phyloP scores from a whole-genome alignment of 352 stramenopile genomes.

The Nothophytophthora sp. region DNA sequence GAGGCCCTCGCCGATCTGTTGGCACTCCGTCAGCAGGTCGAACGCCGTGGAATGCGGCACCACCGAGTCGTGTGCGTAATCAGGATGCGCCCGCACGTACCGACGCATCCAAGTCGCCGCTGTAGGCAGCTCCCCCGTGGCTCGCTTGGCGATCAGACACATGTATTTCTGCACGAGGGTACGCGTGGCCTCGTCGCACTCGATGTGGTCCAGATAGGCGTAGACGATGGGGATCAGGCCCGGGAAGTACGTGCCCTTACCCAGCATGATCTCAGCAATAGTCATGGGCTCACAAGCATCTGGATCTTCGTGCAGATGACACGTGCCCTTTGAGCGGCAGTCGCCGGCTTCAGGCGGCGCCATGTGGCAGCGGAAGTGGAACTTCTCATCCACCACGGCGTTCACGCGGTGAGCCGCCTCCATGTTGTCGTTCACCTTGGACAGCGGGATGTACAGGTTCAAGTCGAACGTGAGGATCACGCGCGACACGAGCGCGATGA shows the following conservation, averaged over 20 bases:
- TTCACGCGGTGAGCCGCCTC: slow-evolving; percentile 96
- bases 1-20: slow-evolving; percentile 95
- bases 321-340: slow-evolving; percentile 42
- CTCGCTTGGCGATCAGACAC: slow-evolving; percentile 93
- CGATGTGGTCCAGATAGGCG: slow-evolving; percentile 98
- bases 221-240: slow-evolving; percentile 97
- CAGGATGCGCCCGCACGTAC: slow-evolving; percentile 94
- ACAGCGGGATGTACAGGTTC: slow-evolving; percentile 99
- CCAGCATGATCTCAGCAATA: slow-evolving; percentile 96
- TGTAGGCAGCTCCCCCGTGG: slow-evolving; percentile 96
- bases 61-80: slow-evolving; percentile 96
- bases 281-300: slow-evolving; percentile 95
- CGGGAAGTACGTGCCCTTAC: slow-evolving; percentile 96
- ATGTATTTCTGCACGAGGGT: slow-evolving; percentile 75
- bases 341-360: slow-evolving; percentile 83
- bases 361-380: slow-evolving; percentile 97
- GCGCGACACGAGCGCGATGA: slow-evolving; percentile 97
- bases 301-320: slow-evolving; percentile 59
- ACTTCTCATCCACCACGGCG: slow-evolving; percentile 95
- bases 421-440: slow-evolving; percentile 99
- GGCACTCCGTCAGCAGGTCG: slow-evolving; percentile 95
- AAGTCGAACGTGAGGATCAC: slow-evolving; percentile 99
- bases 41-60: slow-evolving; percentile 85
- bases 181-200: slow-evolving; percentile 93
- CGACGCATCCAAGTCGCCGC: slow-evolving; percentile 97